phyloP scores from a whole-genome alignment of 345 rosid species.

The Lepidium didymum region DNA sequence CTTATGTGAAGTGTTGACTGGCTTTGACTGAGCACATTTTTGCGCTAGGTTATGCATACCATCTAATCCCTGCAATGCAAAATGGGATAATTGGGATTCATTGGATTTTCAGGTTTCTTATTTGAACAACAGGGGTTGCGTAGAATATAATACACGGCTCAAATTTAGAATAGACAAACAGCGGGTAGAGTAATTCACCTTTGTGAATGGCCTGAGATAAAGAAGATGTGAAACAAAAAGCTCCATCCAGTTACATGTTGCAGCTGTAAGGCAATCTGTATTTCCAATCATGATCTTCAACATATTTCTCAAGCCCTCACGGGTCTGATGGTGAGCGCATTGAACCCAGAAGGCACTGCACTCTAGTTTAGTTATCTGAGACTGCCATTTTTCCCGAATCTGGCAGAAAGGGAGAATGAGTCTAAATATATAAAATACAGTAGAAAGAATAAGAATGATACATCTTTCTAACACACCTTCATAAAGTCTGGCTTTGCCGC shows the following conservation, averaged over 20 bases:
- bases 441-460: background rate
- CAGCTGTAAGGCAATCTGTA: slow-evolving; percentile 40
- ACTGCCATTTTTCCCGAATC: slow-evolving; percentile 98
- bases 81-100: background rate
- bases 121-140: background rate
- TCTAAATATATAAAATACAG: background rate
- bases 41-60: slow-evolving; percentile 82
- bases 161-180: slow-evolving; percentile 3
- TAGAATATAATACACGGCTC: background rate
- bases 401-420: slow-evolving; percentile 20
- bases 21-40: slow-evolving; percentile 75
- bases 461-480: slow-evolving; percentile 53
- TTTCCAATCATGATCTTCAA: slow-evolving; percentile 88
- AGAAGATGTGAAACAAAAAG: slow-evolving; percentile 72
- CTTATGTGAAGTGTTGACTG: slow-evolving; percentile 54
- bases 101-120: background rate
- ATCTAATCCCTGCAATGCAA: slow-evolving; percentile 65
- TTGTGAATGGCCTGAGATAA: slow-evolving; percentile 80
- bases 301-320: slow-evolving; percentile 85
- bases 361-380: slow-evolving; percentile 73
- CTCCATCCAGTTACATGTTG: slow-evolving; percentile 78
- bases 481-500: slow-evolving; percentile 84
- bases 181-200: slow-evolving; percentile 32
- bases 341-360: slow-evolving; percentile 83
- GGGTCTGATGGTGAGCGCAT: slow-evolving; percentile 73